These are phyloP conservation scores for Backusella parvicylindrica DNA, from an alignment of 192 early-diverging fungal genomes.

Conservation along the genomic window DNA sequence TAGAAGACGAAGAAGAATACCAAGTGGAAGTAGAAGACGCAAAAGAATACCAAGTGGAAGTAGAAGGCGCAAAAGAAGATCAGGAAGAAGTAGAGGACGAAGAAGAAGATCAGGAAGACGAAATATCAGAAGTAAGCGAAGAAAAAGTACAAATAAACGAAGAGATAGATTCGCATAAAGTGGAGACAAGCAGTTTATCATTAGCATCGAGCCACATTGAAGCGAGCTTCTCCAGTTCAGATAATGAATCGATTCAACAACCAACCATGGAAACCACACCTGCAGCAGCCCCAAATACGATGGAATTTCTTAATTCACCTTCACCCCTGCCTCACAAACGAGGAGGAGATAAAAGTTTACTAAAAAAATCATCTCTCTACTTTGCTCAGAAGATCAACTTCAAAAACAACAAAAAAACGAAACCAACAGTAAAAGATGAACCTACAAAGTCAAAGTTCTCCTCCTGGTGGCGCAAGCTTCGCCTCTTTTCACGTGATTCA, in stretches of 20 bases:
- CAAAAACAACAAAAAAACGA: too few relatives aligned
- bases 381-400: constrained; percentile 12
- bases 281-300: not conserved
- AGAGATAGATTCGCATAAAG: not conserved
- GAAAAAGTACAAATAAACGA: not conserved
- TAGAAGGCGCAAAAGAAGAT: too few relatives aligned
- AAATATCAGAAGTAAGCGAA: too few relatives aligned
- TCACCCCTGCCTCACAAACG: not conserved
- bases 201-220: not conserved
- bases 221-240: too few relatives aligned
- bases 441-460: not conserved
- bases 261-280: not conserved
- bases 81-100: too few relatives aligned
- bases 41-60: too few relatives aligned
- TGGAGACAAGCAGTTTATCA: not conserved
- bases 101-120: too few relatives aligned
- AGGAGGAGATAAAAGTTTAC: not conserved
- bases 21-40: not conserved
- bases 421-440: not conserved
- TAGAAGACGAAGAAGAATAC: not conserved
- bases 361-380: constrained; percentile 8
- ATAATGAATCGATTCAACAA: not conserved
- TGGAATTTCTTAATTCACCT: not conserved
- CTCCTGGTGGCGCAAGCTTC: not conserved
- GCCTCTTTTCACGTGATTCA: not conserved